phyloP scores from a whole-genome alignment of 2,329 filamentous ascomycete species.

The Ascochyta viciae-villosae region DNA sequence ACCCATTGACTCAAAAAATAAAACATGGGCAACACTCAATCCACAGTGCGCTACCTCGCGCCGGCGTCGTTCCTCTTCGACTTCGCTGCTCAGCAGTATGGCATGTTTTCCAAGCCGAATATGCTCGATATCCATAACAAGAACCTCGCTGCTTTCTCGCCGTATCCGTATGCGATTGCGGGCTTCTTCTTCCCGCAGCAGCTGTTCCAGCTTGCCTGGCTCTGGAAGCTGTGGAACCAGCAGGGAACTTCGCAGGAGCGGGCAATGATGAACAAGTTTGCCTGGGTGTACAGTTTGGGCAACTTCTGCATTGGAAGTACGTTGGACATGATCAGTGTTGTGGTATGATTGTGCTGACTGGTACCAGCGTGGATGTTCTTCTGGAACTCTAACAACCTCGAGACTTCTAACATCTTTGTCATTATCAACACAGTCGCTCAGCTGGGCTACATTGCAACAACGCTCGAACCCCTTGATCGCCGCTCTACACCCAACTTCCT shows the following conservation, averaged over 20 bases:
- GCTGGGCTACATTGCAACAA: conserved; percentile 60
- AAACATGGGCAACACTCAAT: conserved; percentile 61
- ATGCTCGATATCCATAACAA: conserved; percentile 67
- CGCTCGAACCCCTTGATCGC: conserved; percentile 59
- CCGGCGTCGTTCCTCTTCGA: conserved; percentile 63
- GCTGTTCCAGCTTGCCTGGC: conserved; percentile 64
- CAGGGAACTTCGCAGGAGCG: conserved; percentile 55
- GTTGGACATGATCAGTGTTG: conserved; percentile 24
- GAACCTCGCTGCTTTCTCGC: conserved; percentile 66
- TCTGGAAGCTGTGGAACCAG: conserved; percentile 63
- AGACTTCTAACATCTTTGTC: conserved; percentile 63
- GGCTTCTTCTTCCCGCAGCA: conserved; percentile 69
- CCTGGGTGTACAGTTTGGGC: conserved; percentile 63
- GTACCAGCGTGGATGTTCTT: conserved; percentile 65
- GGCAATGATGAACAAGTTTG: conserved; percentile 60
- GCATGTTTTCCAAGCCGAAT: conserved; percentile 62
- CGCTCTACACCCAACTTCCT: conserved; percentile 60
- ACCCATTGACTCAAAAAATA: background rate
- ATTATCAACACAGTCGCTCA: conserved; percentile 62
- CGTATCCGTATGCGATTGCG: conserved; percentile 65
- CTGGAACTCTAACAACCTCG: conserved; percentile 63
- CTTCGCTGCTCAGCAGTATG: conserved; percentile 66
- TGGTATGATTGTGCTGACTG: background rate
- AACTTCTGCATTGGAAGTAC: conserved; percentile 66
- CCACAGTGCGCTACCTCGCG: conserved; percentile 62